Conservation (phyloP, 129 eudicot species). For the Heracleum sosnowskyi region DNA sequence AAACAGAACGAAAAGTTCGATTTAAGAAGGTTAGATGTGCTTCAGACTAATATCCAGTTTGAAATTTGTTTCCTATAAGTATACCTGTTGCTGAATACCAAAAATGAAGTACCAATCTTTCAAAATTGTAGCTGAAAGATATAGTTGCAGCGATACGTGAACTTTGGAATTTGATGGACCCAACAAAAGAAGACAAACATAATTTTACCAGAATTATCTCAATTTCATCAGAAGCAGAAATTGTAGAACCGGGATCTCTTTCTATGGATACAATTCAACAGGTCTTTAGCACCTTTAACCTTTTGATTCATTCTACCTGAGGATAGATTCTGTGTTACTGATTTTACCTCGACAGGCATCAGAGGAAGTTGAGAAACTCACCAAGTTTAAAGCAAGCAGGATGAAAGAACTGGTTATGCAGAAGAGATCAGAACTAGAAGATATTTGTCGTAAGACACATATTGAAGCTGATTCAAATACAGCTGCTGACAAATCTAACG, state of each 20-base stretch:
- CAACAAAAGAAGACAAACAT: constrained; percentile 54
- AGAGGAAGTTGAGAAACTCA: constrained; percentile 74
- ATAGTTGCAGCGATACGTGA: constrained; percentile 46
- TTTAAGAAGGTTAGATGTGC: constrained; percentile 56
- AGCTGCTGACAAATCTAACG: constrained; percentile 70
- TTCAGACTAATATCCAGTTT: background rate
- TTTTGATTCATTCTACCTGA: background rate
- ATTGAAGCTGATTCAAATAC: constrained; percentile 78
- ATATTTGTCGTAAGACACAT: constrained; percentile 57
- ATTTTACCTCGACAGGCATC: constrained; percentile 42
- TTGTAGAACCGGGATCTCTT: constrained; percentile 56
- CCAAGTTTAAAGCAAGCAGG: constrained; percentile 74
- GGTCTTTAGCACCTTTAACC: constrained; percentile 26
- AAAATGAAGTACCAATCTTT: background rate
- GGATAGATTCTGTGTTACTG: background rate
- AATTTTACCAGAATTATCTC: constrained; percentile 45
- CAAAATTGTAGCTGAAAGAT: constrained; percentile 62
- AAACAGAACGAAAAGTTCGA: constrained; percentile 65
- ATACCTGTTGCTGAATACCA: background rate
- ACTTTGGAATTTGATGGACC: constrained; percentile 84
- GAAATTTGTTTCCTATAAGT: background rate
- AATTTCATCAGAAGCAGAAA: constrained; percentile 44
- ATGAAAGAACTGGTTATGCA: constrained; percentile 84
- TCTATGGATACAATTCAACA: constrained; percentile 65
- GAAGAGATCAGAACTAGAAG: constrained; percentile 74